Percentiles rank a stretch among this genome's conserved stretches.
These are phyloP conservation scores for Rosa persica DNA, from an alignment of 306 rosid genomes.

Conservation along the genomic window DNA sequence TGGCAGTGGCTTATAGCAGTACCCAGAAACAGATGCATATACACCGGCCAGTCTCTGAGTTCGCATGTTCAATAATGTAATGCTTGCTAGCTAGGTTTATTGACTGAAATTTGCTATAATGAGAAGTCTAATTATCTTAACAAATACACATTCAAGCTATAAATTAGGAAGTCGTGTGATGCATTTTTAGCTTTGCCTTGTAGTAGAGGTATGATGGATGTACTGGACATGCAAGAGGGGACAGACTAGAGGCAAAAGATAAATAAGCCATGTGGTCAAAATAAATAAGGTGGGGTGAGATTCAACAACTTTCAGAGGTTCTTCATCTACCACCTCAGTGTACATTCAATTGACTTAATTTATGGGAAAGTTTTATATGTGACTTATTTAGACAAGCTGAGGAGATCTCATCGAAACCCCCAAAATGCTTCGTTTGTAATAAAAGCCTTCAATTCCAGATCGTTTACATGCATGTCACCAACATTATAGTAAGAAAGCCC, in stretches of 20 bases:
- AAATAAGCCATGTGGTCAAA: constrained; percentile 28
- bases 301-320: constrained; percentile 16
- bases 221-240: not conserved
- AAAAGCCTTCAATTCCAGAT: not conserved
- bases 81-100: not conserved
- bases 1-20: not conserved
- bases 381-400: not conserved
- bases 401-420: not conserved
- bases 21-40: not conserved
- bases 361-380: not conserved
- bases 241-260: constrained; percentile 7
- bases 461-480: not conserved
- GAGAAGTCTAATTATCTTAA: not conserved
- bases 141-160: not conserved
- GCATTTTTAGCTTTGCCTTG: not conserved
- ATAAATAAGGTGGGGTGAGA: constrained; percentile 31
- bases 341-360: not conserved
- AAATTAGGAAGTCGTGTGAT: not conserved
- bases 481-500: not conserved
- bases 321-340: not conserved
- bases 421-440: not conserved
- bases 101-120: not conserved
- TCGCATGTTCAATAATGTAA: not conserved
- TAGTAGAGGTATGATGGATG: not conserved
- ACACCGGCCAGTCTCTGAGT: not conserved